Evolutionary conservation across 2,329 filamentous ascomycete genomes (phyloP), one percentile per base, ranked within the genome.

Genomic region (Cryphonectria naterciae): DNA sequence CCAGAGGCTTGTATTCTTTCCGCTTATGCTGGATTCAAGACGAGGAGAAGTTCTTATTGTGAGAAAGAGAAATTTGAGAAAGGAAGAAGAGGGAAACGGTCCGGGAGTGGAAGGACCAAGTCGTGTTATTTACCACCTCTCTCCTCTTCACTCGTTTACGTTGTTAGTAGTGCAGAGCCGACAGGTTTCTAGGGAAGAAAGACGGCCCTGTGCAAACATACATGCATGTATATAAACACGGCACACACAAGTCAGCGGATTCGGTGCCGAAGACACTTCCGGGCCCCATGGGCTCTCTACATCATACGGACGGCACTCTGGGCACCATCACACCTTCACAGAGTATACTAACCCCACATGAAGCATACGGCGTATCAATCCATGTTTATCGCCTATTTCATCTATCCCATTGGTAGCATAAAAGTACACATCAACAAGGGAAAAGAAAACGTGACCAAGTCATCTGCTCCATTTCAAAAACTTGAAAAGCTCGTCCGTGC

Each of bases 351-450:
- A 8, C 17, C 5, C 2, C 22, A 11, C 35, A 62, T 5, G 10
- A 41, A 25, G 7, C 15, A 19, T 19, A 32, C 28, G 28, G 15
- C 15, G 35, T 7, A 68, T 72, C 68, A 60, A 65, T 28, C 65
- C 66, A 69, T 64, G 62, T 69, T 69, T 69, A 49, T 70, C 66
- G 60, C 66, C 64, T 63, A 64, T 64, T 67, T 73, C 71, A 73
- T 73, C 71, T 73, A 64, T 71, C 58, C 69, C 71, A 65, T 73
- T 54, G 70, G 71, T 65, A 73, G 68, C 71, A 71, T 64, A 46
- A 37, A 37, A 43, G 35, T 73, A 73, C 71, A 71, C 71, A 67
- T 72, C 35, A 68, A 39, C 28, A 46, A 43, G 4, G n/a, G 49
- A 35, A 25, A 17, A 37, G 25, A 28, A 60, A 52, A 67, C 65